These are phyloP conservation scores for Pythium guiyangense DNA, from an alignment of 352 stramenopile species.

Conservation along the genomic window DNA sequence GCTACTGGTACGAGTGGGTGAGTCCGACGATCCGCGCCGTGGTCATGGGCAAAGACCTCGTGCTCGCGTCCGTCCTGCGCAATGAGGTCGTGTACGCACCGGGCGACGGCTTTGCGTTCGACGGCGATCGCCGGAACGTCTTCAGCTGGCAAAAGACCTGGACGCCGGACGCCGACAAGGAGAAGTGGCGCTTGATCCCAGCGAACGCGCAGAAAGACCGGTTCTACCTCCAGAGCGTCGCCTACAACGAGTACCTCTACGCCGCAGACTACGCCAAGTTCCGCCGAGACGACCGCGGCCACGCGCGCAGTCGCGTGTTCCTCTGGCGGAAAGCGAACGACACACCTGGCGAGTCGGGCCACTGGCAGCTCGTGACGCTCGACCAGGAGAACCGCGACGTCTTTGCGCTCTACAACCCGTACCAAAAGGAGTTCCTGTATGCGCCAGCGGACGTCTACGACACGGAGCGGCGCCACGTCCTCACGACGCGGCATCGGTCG, in stretches of 20 bases:
- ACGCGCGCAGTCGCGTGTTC: conserved; percentile 57
- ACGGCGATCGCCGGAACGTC: conserved; percentile 43
- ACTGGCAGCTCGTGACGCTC: conserved; percentile 60
- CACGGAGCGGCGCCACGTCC: conserved; percentile 42
- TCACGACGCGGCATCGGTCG: conserved; percentile 26
- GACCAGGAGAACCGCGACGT: conserved; percentile 36
- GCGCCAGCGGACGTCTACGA: conserved; percentile 47
- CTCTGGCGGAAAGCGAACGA: conserved; percentile 48
- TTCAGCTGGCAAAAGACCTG: conserved; percentile 36
- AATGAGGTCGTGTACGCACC: conserved; percentile 46
- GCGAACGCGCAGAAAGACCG: conserved; percentile 48
- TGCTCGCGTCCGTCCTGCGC: conserved; percentile 29
- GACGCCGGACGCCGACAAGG: conserved; percentile 28
- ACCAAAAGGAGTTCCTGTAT: conserved; percentile 72
- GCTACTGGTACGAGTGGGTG: conserved; percentile 66
- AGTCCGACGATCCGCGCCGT: conserved; percentile 45
- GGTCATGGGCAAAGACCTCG: conserved; percentile 36
- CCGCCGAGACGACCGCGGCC: conserved; percentile 40
- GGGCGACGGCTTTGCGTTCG: conserved; percentile 33
- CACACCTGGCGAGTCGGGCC: conserved; percentile 35
- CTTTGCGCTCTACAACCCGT: conserved; percentile 73
- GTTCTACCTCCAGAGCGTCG: conserved; percentile 61
- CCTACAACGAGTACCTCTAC: conserved; percentile 59
- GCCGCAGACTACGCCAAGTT: conserved; percentile 69
- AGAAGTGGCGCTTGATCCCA: conserved; percentile 57